Conservation (phyloP, 768 basidiomycete genomes). For the Boletus barrowsii region DNA sequence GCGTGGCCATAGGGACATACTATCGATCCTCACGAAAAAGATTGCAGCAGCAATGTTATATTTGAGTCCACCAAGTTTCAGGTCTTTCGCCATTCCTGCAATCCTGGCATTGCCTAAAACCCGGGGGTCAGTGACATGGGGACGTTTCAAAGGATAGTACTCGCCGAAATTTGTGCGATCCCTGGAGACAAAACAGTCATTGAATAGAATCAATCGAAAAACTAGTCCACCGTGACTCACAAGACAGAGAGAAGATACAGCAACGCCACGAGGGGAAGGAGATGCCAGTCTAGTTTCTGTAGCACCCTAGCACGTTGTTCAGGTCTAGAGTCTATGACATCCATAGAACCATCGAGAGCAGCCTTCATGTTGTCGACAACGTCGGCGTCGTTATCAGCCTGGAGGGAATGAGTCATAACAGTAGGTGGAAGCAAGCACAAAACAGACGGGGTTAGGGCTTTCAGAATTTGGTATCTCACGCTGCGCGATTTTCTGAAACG, state of each 20-base stretch:
- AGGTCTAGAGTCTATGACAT: not conserved
- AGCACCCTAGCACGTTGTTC: not conserved
- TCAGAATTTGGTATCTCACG: not conserved
- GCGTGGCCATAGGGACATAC: too few species aligned
- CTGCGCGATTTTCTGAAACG: not conserved
- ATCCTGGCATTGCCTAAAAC: not conserved
- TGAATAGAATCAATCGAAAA: not conserved
- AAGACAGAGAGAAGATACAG: not conserved
- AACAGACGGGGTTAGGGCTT: not conserved
- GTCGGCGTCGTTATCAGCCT: not conserved
- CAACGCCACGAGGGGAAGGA: not conserved
- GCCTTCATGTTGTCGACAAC: not conserved
- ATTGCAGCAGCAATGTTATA: slow-evolving; percentile 2
- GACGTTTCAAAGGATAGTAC: not conserved
- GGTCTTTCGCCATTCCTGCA: not conserved
- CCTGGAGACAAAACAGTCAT: not conserved
- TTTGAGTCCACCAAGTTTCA: not conserved
- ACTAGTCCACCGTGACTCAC: not conserved
- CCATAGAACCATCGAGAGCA: too few species aligned
- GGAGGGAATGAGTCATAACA: not conserved
- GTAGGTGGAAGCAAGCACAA: not conserved
- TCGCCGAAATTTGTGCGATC: not conserved
- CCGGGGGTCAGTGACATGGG: not conserved
- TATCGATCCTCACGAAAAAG: not conserved
- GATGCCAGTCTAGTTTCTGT: not conserved